Evolutionary conservation across 257 asterid species (phyloP).

Genomic region (Cordia subcordata): DNA sequence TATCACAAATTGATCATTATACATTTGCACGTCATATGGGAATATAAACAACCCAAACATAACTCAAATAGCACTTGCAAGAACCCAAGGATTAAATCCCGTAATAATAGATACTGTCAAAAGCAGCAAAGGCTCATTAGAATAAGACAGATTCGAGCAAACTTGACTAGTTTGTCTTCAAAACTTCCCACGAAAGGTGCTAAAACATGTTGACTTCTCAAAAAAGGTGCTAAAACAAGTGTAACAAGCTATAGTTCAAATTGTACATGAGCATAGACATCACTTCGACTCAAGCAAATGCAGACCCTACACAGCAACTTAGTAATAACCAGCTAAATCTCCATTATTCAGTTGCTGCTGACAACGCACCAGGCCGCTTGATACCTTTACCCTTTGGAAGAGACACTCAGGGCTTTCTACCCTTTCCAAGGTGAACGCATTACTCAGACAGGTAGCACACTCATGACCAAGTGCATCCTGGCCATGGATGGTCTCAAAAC

Average conservation of each 20-base stretch:
- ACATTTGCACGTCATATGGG: too few relatives aligned
- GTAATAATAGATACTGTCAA: too few relatives aligned
- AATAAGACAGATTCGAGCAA: too few relatives aligned
- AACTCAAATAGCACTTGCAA: too few relatives aligned
- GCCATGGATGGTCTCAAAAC: conserved; percentile 64
- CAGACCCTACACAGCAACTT: too few relatives aligned
- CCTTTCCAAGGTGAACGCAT: conserved; percentile 65
- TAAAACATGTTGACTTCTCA: too few relatives aligned
- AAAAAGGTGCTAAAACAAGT: background rate
- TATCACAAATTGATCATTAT: too few relatives aligned
- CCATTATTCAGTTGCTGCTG: conserved; percentile 41
- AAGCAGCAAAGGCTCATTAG: too few relatives aligned
- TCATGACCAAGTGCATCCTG: conserved; percentile 69
- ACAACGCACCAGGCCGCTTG: conserved; percentile 50
- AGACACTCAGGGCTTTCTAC: conserved; percentile 69
- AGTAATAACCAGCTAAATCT: too few relatives aligned
- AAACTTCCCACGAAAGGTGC: background rate
- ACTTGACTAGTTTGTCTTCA: background rate
- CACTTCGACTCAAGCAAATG: background rate
- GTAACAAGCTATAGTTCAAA: background rate
- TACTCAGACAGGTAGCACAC: conserved; percentile 67
- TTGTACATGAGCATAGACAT: background rate
- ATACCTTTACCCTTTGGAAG: conserved; percentile 80
- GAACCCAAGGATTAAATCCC: too few relatives aligned
- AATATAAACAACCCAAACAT: too few relatives aligned